These are phyloP conservation scores for Kappamyces sp. DNA, from an alignment of 192 early-diverging fungal genomes.

Conservation along the genomic window DNA sequence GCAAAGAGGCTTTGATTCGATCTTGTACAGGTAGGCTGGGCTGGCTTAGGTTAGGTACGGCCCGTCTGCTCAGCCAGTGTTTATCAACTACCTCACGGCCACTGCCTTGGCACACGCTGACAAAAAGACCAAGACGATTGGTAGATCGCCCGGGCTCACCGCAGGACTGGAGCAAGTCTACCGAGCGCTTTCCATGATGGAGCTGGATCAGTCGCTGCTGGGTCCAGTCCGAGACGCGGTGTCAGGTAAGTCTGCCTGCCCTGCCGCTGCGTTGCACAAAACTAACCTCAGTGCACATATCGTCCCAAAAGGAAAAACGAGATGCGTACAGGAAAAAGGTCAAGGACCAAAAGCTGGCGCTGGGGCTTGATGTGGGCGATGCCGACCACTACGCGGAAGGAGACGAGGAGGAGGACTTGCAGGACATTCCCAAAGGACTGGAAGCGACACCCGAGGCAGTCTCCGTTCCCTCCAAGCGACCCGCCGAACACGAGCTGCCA, in stretches of 20 bases:
- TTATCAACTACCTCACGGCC: conserved; percentile 38
- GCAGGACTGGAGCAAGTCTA: conserved; percentile 32
- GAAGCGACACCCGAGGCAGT: background rate
- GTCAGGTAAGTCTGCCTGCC: conserved; percentile 18
- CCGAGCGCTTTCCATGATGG: conserved; percentile 27
- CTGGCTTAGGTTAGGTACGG: no score
- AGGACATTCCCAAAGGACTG: background rate
- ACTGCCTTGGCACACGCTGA: conserved; percentile 24
- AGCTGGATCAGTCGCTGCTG: conserved; percentile 29
- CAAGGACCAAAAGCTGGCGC: conserved; percentile 18
- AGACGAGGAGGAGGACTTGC: conserved; percentile 1
- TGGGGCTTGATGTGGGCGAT: conserved; percentile 15
- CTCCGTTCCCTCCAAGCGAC: background rate
- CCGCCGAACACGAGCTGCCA: conserved; percentile 7
- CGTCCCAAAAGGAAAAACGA: conserved; percentile 25
- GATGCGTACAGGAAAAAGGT: conserved; percentile 26
- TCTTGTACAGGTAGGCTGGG: no score
- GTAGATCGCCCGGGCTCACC: conserved; percentile 14
- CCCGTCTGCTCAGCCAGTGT: conserved; percentile 15
- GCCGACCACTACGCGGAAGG: conserved; percentile 14
- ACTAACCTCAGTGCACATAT: conserved; percentile 13
- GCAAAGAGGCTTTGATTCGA: no score
- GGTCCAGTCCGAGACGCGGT: conserved; percentile 23
- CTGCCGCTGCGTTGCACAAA: background rate
- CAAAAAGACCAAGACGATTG: conserved; percentile 18